A percentile compares a stretch with the other conserved stretches of the same genome.
phyloP scores from a whole-genome alignment of 768 basidiomycete genomes.

The Dentipellis sp. region DNA sequence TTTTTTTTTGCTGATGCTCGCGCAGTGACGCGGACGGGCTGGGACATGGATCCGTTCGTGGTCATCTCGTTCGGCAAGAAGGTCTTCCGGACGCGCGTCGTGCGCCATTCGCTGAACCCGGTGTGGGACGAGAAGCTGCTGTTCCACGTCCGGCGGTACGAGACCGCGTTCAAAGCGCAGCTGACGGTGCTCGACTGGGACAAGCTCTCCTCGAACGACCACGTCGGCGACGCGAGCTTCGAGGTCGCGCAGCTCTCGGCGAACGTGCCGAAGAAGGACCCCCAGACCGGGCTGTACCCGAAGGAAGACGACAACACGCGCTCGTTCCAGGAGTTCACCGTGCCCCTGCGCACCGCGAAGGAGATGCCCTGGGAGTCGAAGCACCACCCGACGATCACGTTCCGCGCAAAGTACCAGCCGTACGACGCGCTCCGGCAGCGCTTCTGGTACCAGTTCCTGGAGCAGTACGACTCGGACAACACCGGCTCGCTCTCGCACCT shows the following conservation, averaged over 20 bases:
- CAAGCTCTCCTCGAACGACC: slow-evolving; percentile 82
- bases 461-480: slow-evolving; percentile 87
- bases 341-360: slow-evolving; percentile 54
- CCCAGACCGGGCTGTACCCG: slow-evolving; percentile 42
- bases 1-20: background rate
- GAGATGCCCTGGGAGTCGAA: slow-evolving; percentile 65
- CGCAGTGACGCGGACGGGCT: slow-evolving; percentile 75
- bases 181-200: slow-evolving; percentile 95
- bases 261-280: slow-evolving; percentile 40
- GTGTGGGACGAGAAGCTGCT: slow-evolving; percentile 92
- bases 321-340: slow-evolving; percentile 65
- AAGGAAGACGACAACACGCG: slow-evolving; percentile 42
- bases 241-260: slow-evolving; percentile 56
- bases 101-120: slow-evolving; percentile 80
- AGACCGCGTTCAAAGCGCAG: slow-evolving; percentile 68
- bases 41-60: slow-evolving; percentile 97
- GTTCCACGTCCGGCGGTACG: slow-evolving; percentile 89
- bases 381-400: slow-evolving; percentile 56
- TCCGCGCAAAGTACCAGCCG: slow-evolving; percentile 92
- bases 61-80: slow-evolving; percentile 96
- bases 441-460: slow-evolving; percentile 85
- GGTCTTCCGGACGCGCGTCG: slow-evolving; percentile 86
- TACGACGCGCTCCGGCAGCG: slow-evolving; percentile 85
- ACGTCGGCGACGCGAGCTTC: slow-evolving; percentile 72
- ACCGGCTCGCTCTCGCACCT: slow-evolving; percentile 64